These are phyloP conservation scores for Ophioceras dolichostomum DNA, from an alignment of 2,329 filamentous ascomycete genomes.

Conservation along the genomic window DNA sequence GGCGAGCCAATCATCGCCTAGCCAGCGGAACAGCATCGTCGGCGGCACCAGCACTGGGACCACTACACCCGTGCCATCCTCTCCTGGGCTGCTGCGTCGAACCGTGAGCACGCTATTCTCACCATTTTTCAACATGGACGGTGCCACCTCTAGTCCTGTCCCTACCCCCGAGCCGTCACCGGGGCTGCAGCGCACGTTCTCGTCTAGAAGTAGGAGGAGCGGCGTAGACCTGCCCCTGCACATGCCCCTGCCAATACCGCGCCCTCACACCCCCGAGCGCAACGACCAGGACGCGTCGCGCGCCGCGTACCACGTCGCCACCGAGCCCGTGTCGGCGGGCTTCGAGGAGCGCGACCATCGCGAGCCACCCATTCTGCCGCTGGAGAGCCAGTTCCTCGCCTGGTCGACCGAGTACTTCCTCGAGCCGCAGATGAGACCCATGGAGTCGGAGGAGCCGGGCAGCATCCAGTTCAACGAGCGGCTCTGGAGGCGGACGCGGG, in stretches of 20 bases:
- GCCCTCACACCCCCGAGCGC: slow-evolving; percentile 53
- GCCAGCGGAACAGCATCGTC: slow-evolving; percentile 29
- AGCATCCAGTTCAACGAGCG: slow-evolving; percentile 94
- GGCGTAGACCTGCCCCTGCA: slow-evolving; percentile 28
- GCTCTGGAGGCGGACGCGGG: slow-evolving; percentile 82
- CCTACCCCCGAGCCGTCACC: slow-evolving; percentile 18
- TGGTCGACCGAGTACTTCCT: slow-evolving; percentile 98
- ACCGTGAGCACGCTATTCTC: slow-evolving; percentile 53
- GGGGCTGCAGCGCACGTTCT: slow-evolving; percentile 21
- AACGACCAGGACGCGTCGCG: slow-evolving; percentile 54
- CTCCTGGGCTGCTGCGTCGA: slow-evolving; percentile 46
- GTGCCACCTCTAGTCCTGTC: slow-evolving; percentile 17
- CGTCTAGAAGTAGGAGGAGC: slow-evolving; percentile 24
- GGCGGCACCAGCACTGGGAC: slow-evolving; percentile 20
- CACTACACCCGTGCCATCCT: slow-evolving; percentile 35
- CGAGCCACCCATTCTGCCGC: slow-evolving; percentile 52
- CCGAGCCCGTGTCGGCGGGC: slow-evolving; percentile 66
- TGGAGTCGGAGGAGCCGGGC: slow-evolving; percentile 89
- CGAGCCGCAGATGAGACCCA: slow-evolving; percentile 95
- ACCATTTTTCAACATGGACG: slow-evolving; percentile 37
- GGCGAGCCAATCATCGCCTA: slow-evolving; percentile 24
- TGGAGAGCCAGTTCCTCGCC: slow-evolving; percentile 76
- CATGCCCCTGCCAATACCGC: slow-evolving; percentile 12
- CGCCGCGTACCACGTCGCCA: slow-evolving; percentile 63
- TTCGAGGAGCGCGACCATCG: slow-evolving; percentile 52